Evolutionary conservation across 2,329 filamentous ascomycete species (phyloP), one percentile per base, ranked within the genome.

Genomic region (Fusarium metavorans): DNA sequence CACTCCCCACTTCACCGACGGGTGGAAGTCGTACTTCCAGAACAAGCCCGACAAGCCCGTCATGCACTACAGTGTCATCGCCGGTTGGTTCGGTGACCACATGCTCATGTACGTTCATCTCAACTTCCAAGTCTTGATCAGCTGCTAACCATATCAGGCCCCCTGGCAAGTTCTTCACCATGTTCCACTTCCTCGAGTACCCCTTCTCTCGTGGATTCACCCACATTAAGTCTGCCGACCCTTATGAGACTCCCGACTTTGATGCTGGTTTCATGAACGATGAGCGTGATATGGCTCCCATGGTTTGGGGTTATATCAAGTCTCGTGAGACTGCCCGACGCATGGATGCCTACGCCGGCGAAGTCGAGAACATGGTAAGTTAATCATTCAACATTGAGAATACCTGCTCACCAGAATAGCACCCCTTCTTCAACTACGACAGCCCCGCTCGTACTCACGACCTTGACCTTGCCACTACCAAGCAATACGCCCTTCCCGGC

Each of bases 181-280:
- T 95, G 92, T 94, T 94, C 88, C 92, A 94, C 82, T 95, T 94
- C 88, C 82, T 94, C 76, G 91, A 94, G 84, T 94, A 94, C 77
- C 92, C 92, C 1, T 94, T 94, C 88, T 93, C 91, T 18, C 90
- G 93, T 76, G 93, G 93, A 10, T 91, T 83, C 62, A 94, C 89
- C 3, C 91, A 94, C 82, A 94, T 95, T 80, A 88, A 86, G 69
- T 92, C 89, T n/a, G 84, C 93, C 4, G 89, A 94, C 76, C 92
- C 92, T 18, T 95, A 95, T 79, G 93, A 92, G 54, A 85, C 87
- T 16, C 93, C 93, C 0, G 93, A 95, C 84, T 95, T 95, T 77
- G 93, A 95, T 80, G 89, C 92, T 1, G 93, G 93, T 25, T 95
- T 95, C 86, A 95, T 95, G 93, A 95, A 94, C 78, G 93, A 95